Evolutionary conservation across 78 protist genomes (phyloP).

Genomic region (Dictyostelium purpureum): DNA sequence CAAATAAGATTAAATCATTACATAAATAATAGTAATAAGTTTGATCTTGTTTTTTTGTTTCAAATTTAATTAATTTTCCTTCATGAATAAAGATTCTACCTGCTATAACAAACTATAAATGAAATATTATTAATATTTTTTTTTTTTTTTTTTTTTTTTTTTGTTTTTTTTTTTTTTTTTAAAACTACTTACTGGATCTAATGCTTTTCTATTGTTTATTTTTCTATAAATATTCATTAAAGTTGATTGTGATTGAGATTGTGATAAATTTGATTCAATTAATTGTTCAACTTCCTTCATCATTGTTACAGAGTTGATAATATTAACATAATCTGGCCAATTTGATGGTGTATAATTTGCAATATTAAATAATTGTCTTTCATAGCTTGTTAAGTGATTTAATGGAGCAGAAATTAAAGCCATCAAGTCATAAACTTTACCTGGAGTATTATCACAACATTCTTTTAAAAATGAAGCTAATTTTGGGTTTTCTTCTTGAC

Average conservation of each 20-base stretch:
- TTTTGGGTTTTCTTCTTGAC: constrained; percentile 47
- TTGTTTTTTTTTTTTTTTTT: too few relatives aligned
- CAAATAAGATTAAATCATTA: constrained; percentile 68
- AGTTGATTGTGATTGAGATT: constrained; percentile 69
- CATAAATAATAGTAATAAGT: constrained; percentile 43
- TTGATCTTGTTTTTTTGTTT: constrained; percentile 64
- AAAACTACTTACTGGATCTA: constrained; percentile 62
- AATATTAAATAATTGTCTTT: constrained; percentile 62
- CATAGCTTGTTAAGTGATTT: constrained; percentile 56
- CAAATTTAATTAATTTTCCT: constrained; percentile 59
- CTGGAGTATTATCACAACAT: constrained; percentile 55
- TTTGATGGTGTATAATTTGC: constrained; percentile 19
- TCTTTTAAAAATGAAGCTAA: constrained; percentile 23
- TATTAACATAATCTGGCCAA: constrained; percentile 70
- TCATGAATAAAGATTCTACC: constrained; percentile 66
- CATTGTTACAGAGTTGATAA: constrained; percentile 62
- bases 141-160: too few relatives aligned
- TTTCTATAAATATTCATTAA: constrained; percentile 52
- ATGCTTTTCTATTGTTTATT: constrained; percentile 45
- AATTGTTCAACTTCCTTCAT: constrained; percentile 70
- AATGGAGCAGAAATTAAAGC: constrained; percentile 65
- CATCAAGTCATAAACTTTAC: constrained; percentile 63
- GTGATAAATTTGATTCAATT: constrained; percentile 45
- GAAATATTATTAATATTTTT: too few relatives aligned
- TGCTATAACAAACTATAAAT: constrained; percentile 66